Conservation (phyloP, 2,329 filamentous ascomycete genomes). For the Penicillium sp. region DNA sequence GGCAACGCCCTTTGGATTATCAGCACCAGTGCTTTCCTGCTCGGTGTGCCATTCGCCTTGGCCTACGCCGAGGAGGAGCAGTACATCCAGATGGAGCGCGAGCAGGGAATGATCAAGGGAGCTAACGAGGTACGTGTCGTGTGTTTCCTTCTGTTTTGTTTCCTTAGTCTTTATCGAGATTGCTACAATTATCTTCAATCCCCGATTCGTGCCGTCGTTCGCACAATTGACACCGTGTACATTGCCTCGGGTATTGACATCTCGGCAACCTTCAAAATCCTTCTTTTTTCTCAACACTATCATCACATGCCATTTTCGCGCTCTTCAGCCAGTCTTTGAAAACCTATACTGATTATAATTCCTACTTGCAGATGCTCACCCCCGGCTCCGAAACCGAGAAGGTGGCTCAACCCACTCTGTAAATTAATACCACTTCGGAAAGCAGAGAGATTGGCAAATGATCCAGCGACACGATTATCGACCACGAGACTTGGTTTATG, state of each 20-base stretch:
- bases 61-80: slow-evolving; percentile 96
- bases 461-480: slow-evolving; percentile 13
- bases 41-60: slow-evolving; percentile 90
- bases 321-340: background rate
- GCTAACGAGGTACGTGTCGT: slow-evolving; percentile 67
- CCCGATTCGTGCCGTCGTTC: background rate
- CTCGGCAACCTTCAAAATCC: background rate
- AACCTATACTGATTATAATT: slow-evolving; percentile 14
- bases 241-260: slow-evolving; percentile 5
- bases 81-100: slow-evolving; percentile 94
- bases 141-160: background rate
- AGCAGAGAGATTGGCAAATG: slow-evolving; percentile 22
- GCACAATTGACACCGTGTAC: slow-evolving; percentile 3
- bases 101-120: slow-evolving; percentile 92
- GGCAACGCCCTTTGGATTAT: slow-evolving; percentile 90
- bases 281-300: background rate
- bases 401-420: slow-evolving; percentile 37
- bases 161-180: background rate
- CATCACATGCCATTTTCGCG: background rate
- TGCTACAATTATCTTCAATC: background rate
- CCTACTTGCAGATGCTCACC: slow-evolving; percentile 41
- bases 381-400: slow-evolving; percentile 37
- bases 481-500: slow-evolving; percentile 7
- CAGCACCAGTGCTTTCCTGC: slow-evolving; percentile 80
- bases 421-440: slow-evolving; percentile 32